Conservation (phyloP, 2,329 filamentous ascomycete genomes). For the Amauroascus niger region DNA sequence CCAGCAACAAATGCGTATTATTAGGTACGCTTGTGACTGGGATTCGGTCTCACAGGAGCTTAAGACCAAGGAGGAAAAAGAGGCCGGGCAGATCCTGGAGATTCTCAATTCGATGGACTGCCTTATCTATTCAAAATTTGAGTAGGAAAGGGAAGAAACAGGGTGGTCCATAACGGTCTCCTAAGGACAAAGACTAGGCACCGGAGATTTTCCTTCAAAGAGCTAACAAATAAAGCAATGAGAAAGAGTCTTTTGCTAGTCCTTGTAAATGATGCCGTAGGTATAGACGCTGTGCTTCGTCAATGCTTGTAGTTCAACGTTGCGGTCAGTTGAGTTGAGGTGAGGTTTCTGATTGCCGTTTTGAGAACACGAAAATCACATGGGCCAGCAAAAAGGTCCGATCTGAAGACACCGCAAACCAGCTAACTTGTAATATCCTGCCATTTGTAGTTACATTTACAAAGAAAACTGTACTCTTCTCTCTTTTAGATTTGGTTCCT, state of each 20-base stretch:
- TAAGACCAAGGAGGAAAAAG: slow-evolving; percentile 23
- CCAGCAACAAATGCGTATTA: slow-evolving; percentile 24
- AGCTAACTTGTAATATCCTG: too few relatives aligned
- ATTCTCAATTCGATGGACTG: slow-evolving; percentile 28
- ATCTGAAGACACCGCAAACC: too few relatives aligned
- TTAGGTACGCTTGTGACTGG: slow-evolving; percentile 29
- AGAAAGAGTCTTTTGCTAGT: too few relatives aligned
- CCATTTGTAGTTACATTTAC: too few relatives aligned
- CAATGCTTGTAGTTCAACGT: too few relatives aligned
- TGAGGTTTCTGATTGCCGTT: not conserved
- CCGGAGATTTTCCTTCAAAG: not conserved
- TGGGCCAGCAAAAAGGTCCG: too few relatives aligned
- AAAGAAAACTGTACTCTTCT: not conserved
- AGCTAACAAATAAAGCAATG: not conserved
- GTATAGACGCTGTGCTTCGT: not conserved
- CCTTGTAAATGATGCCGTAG: too few relatives aligned
- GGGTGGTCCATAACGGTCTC: not conserved
- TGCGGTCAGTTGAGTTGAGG: not conserved
- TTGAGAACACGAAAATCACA: not conserved
- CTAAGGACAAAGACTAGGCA: not conserved
- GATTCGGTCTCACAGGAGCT: slow-evolving; percentile 24
- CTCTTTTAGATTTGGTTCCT: not conserved
- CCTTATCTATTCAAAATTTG: slow-evolving; percentile 23
- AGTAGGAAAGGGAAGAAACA: slow-evolving; percentile 2
- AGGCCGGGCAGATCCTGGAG: slow-evolving; percentile 30